A percentile compares a stretch with the other conserved stretches of the same genome.
Conservation (phyloP, 768 basidiomycete species). For the Tricholoma furcatifolium region DNA sequence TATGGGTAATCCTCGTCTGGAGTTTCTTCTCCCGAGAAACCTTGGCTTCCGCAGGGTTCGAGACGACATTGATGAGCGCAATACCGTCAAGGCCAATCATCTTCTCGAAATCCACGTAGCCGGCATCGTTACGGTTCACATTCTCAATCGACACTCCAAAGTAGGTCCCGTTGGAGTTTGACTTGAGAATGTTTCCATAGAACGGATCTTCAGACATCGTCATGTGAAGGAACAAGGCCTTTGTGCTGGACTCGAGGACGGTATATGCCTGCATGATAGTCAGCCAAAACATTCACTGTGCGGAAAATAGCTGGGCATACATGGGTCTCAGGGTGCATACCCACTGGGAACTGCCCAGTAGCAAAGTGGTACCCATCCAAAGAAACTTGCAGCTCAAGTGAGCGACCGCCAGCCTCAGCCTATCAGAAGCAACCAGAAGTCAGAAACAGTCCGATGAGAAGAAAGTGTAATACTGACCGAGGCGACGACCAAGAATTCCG, state of each 20-base stretch:
- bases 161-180: conserved; percentile 98
- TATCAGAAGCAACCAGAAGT: conserved; percentile 20
- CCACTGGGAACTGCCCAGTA: conserved; percentile 85
- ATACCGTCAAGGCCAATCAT: conserved; percentile 95
- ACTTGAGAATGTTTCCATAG: conserved; percentile 93
- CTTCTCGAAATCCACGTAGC: conserved; percentile 98
- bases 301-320: conserved; percentile 49
- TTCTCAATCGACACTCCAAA: conserved; percentile 84
- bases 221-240: conserved; percentile 92
- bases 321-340: conserved; percentile 86
- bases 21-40: conserved; percentile 72
- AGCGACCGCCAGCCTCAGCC: conserved; percentile 51
- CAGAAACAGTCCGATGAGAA: conserved; percentile 1
- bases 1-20: conserved; percentile 90
- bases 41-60: conserved; percentile 74
- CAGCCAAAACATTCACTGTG: background rate
- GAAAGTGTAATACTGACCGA: conserved; percentile 55
- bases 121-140: conserved; percentile 85
- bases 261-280: conserved; percentile 71
- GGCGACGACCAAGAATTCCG: conserved; percentile 93
- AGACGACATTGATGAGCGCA: conserved; percentile 87
- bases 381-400: conserved; percentile 88
- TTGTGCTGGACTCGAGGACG: conserved; percentile 90
- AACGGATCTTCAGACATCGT: conserved; percentile 84
- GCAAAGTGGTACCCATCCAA: conserved; percentile 87